Percentiles rank a stretch among this genome's conserved stretches.
phyloP scores from a whole-genome alignment of 2,329 filamentous ascomycete species.

The Aureobasidium lini region DNA sequence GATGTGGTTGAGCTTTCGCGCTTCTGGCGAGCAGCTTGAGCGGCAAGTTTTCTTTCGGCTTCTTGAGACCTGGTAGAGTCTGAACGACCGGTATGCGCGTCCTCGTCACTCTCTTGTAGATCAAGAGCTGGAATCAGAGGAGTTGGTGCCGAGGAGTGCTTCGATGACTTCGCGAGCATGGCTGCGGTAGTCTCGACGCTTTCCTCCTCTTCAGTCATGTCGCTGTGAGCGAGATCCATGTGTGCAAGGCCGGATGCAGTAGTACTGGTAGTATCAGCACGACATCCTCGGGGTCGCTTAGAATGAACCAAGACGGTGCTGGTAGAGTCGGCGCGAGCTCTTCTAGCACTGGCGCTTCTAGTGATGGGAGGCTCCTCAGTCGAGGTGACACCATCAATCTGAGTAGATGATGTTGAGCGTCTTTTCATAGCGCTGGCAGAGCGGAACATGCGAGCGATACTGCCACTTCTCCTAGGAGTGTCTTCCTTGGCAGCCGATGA shows the following conservation, averaged over 20 bases:
- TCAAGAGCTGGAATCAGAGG: conserved; percentile 3
- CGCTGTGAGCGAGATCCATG: background rate
- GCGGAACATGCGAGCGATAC: conserved; percentile 16
- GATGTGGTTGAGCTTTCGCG: conserved; percentile 5
- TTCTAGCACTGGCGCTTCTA: conserved; percentile 9
- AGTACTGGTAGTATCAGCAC: conserved; percentile 2
- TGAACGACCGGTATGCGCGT: background rate
- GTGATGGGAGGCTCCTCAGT: conserved; percentile 1
- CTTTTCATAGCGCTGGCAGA: conserved; percentile 2
- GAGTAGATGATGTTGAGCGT: conserved; percentile 1
- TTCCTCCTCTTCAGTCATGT: conserved; percentile 9
- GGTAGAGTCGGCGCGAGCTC: conserved; percentile 14
- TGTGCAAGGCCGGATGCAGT: background rate
- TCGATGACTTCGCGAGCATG: conserved; percentile 5
- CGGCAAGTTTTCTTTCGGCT: background rate
- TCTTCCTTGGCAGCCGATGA: background rate
- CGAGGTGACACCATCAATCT: background rate
- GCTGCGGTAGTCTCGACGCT: conserved; percentile 1
- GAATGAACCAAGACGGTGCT: conserved; percentile 16
- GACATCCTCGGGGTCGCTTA: background rate
- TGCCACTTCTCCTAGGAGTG: conserved; percentile 10
- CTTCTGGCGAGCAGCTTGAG: background rate
- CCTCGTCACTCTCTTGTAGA: background rate
- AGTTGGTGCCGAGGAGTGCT: background rate
- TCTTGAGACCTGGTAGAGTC: background rate